phyloP scores from a whole-genome alignment of 2,329 filamentous ascomycete species.

The Pyricularia sp. region DNA sequence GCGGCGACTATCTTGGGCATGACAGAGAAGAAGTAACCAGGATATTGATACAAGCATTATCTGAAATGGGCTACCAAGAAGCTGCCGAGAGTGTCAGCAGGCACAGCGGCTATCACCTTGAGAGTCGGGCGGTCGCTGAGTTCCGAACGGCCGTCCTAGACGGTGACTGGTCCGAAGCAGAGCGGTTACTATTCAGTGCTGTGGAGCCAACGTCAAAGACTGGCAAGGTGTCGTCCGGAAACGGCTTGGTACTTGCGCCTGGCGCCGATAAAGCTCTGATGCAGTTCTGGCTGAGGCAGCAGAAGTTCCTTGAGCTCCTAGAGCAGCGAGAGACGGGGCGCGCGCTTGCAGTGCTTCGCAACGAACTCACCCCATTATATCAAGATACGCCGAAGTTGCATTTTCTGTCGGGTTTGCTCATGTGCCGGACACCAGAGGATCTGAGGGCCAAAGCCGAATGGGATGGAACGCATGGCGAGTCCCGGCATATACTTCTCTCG shows the following conservation, averaged over 20 bases:
- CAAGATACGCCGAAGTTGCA: constrained; percentile 68
- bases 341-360: constrained; percentile 72
- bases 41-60: constrained; percentile 80
- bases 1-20: constrained; percentile 58
- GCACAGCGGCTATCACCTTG: constrained; percentile 79
- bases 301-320: constrained; percentile 87
- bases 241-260: constrained; percentile 61
- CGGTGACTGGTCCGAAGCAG: constrained; percentile 77
- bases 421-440: constrained; percentile 71
- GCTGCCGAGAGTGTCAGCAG: constrained; percentile 63
- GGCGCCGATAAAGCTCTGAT: constrained; percentile 66
- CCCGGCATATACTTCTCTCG: constrained; percentile 61
- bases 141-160: constrained; percentile 70
- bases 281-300: constrained; percentile 78
- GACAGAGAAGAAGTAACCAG: constrained; percentile 86
- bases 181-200: constrained; percentile 58
- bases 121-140: constrained; percentile 72
- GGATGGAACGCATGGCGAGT: constrained; percentile 69
- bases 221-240: constrained; percentile 14
- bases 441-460: constrained; percentile 65
- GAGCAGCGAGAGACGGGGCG: constrained; percentile 60
- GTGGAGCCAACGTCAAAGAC: constrained; percentile 10
- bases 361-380: constrained; percentile 75
- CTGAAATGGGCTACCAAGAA: constrained; percentile 72
- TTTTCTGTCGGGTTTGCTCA: constrained; percentile 75